These are phyloP conservation scores for Symbiodinium pilosum DNA, from an alignment of 73 alveolate genomes.

Conservation along the genomic window DNA sequence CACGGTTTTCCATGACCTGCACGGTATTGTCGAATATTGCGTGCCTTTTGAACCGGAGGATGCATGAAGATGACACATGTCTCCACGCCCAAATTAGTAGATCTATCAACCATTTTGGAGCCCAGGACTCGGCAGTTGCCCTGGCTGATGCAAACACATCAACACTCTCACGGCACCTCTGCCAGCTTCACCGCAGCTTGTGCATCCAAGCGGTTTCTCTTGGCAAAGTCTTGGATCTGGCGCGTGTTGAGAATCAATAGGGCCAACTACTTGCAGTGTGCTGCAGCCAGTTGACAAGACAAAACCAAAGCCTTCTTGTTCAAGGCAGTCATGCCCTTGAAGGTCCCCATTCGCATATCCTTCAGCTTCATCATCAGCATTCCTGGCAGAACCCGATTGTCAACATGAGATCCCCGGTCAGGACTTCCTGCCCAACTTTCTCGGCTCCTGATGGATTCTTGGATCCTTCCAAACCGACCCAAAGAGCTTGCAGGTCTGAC, in stretches of 20 bases:
- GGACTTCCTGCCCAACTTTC: neutral
- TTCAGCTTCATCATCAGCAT: constrained; percentile 50
- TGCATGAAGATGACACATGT: too few species aligned
- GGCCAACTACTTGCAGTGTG: neutral
- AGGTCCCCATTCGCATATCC: constrained; percentile 33
- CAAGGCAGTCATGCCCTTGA: constrained; percentile 42
- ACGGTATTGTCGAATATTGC: neutral
- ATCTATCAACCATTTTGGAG: too few species aligned
- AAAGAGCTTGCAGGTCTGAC: constrained; percentile 43
- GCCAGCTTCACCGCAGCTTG: constrained; percentile 38
- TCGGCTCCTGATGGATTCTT: constrained; percentile 15
- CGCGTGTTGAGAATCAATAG: neutral
- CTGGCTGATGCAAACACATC: too few species aligned
- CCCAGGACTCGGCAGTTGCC: too few species aligned
- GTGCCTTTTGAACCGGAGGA: too few species aligned
- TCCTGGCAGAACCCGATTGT: constrained; percentile 12
- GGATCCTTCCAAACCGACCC: constrained; percentile 84
- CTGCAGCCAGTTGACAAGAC: too few species aligned
- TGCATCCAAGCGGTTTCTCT: constrained; percentile 30
- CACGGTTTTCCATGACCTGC: constrained; percentile 38
- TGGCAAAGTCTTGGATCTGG: constrained; percentile 48
- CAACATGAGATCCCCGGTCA: neutral
- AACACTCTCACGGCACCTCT: neutral
- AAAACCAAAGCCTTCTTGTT: constrained; percentile 12
- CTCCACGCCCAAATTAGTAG: too few species aligned